A percentile compares a stretch with the other conserved stretches of the same genome.
phyloP scores from a whole-genome alignment of 805 yeast species.

The Babjeviella inositovora region DNA sequence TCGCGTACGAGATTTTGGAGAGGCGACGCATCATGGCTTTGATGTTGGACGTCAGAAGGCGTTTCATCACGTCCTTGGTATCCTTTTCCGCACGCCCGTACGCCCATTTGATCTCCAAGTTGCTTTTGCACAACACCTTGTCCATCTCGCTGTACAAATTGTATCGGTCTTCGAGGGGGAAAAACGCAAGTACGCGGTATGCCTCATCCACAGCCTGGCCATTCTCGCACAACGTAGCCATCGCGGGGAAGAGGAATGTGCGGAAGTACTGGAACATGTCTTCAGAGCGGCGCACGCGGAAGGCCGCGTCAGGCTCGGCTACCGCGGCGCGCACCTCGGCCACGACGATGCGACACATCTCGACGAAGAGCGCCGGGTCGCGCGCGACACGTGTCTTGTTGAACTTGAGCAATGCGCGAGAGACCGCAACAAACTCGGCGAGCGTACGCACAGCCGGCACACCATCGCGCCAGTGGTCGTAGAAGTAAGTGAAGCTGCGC shows the following conservation, averaged over 20 bases:
- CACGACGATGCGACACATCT: slow-evolving; percentile 44
- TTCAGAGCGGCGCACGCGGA: too few species aligned
- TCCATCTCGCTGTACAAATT: slow-evolving; percentile 70
- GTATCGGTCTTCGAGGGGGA: slow-evolving; percentile 48
- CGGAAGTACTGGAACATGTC: slow-evolving; percentile 58
- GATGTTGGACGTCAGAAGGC: slow-evolving; percentile 71
- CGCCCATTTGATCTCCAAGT: slow-evolving; percentile 37
- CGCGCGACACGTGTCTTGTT: slow-evolving; percentile 38
- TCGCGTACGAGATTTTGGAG: slow-evolving; percentile 54
- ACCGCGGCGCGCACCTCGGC: too few species aligned
- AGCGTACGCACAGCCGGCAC: slow-evolving; percentile 17
- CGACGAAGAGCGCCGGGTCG: slow-evolving; percentile 29
- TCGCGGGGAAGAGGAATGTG: slow-evolving; percentile 48
- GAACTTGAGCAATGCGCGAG: slow-evolving; percentile 32
- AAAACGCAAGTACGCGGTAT: slow-evolving; percentile 32
- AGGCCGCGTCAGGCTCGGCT: slow-evolving; percentile 4
- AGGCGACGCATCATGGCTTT: slow-evolving; percentile 55
- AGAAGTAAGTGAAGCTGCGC: slow-evolving; percentile 17
- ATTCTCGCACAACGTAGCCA: slow-evolving; percentile 34
- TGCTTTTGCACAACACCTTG: slow-evolving; percentile 36
- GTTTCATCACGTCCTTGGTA: slow-evolving; percentile 62
- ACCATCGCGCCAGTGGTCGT: slow-evolving; percentile 26
- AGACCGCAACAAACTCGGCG: slow-evolving; percentile 28
- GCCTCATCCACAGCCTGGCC: slow-evolving; percentile 47
- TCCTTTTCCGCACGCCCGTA: slow-evolving; percentile 59